Conservation (phyloP, 2,329 filamentous ascomycete genomes). For the Botrytis paeoniae region DNA sequence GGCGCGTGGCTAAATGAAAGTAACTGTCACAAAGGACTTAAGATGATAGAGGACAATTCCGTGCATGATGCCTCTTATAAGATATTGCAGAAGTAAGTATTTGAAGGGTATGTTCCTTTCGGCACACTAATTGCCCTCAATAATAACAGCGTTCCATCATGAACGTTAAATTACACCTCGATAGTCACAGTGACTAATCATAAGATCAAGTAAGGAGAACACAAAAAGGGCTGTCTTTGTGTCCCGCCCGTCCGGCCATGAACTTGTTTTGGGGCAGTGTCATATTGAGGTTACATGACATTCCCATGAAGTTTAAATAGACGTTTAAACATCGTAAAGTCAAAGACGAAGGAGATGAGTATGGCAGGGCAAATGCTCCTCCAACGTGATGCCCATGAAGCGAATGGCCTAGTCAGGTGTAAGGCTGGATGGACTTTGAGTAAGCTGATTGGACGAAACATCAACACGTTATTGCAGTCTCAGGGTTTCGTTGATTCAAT, state of each 20-base stretch:
- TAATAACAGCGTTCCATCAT: not conserved
- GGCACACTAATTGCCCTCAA: not conserved
- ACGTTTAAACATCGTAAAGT: not conserved
- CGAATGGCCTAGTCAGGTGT: not conserved
- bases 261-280: not conserved
- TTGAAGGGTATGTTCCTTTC: not conserved
- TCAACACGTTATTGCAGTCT: not conserved
- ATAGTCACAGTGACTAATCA: not conserved
- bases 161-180: not conserved
- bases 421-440: not conserved
- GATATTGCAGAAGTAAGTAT: not conserved
- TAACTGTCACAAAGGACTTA: not conserved
- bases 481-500: not conserved
- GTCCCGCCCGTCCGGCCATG: not conserved
- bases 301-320: not conserved
- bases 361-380: conserved; percentile 4
- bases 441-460: not conserved
- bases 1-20: not conserved
- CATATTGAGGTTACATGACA: not conserved
- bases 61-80: not conserved
- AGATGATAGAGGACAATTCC: not conserved
- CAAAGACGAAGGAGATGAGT: not conserved
- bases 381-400: not conserved
- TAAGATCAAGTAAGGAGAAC: not conserved
- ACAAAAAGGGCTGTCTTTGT: not conserved